A percentile compares a stretch with the other conserved stretches of the same genome.
These are phyloP conservation scores for Stagonosporopsis vannaccii DNA, from an alignment of 2,329 filamentous ascomycete species.

Conservation along the genomic window DNA sequence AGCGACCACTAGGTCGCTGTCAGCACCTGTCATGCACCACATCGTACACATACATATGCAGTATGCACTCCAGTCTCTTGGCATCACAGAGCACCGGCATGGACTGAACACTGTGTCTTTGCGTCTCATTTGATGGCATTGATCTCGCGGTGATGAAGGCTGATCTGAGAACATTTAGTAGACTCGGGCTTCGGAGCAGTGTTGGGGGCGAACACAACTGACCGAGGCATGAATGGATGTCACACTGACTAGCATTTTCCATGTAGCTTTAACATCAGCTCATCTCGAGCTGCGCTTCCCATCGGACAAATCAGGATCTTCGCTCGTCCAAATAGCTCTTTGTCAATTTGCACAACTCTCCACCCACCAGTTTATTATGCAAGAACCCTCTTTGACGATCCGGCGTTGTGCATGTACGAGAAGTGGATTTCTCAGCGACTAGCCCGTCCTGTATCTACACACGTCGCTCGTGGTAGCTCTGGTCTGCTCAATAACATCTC, in stretches of 20 bases:
- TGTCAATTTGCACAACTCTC: neutral
- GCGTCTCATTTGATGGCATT: constrained; percentile 2
- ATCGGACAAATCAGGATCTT: neutral
- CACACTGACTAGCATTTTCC: constrained; percentile 2
- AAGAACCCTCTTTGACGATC: neutral
- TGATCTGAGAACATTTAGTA: neutral
- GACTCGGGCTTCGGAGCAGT: neutral
- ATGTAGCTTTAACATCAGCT: neutral
- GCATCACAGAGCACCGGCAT: constrained; percentile 26
- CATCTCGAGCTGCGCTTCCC: neutral
- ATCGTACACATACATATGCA: constrained; percentile 14
- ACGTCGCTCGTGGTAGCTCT: neutral
- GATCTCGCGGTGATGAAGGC: neutral
- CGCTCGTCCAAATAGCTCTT: neutral
- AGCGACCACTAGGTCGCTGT: constrained; percentile 7
- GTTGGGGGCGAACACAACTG: neutral
- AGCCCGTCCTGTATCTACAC: neutral
- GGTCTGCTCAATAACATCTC: neutral
- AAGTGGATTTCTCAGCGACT: constrained; percentile 3
- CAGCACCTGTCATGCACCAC: constrained; percentile 13
- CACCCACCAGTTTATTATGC: neutral
- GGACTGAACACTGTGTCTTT: constrained; percentile 11
- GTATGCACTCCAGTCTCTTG: constrained; percentile 23
- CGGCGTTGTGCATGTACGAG: constrained; percentile 4
- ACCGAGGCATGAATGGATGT: constrained; percentile 6